Evolutionary conservation across 768 basidiomycete genomes (phyloP), one percentile per base, ranked within the genome.

Genomic region (Postia placenta): DNA sequence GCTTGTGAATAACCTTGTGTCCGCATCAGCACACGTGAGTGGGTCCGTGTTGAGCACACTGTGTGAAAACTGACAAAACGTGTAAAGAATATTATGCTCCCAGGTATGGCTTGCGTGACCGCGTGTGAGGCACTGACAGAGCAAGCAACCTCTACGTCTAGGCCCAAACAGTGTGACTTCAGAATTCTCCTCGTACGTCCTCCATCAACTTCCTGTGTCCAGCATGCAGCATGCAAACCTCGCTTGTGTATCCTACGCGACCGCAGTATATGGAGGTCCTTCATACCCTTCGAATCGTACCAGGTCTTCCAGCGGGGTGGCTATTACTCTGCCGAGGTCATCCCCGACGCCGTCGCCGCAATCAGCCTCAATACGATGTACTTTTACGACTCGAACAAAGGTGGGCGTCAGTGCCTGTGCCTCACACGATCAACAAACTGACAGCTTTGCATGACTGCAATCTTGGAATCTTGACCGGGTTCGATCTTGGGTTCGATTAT

Each of bases 361-460:
- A 82, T 96, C 60, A 86, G 85, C 56, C 70, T 94, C 45, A 96
- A 93, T 65, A 92, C 92, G 0, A 78, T 94, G 69, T 94, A 89
- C 68, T 93, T 89, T 69, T 94, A 87, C 64, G 87, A 90, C 63
- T 82, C 86, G 12, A 93, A 93, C 66, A 87, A 88, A 71, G 85
- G 89, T 85, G 46, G 50, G 71, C 38, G 11, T 15, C 15, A 33
- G 30, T 7, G 30, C 30, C 30, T 33, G 30, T 33, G 30, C 30
- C 30, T 33, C 30, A 15, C 9, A 33, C 15, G 30, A 33, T 33
- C 7, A n/a, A n/a, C n/a, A n/a, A n/a, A n/a, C 7, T 33, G 30
- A 33, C 30, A 15, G 30, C 30, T n/a, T n/a, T n/a, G n/a, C n/a
- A n/a, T n/a, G n/a, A n/a, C n/a, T n/a, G n/a, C n/a, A n/a, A n/a